Conservation (phyloP, 805 yeast genomes). For the Nakazawaea siamensis region DNA sequence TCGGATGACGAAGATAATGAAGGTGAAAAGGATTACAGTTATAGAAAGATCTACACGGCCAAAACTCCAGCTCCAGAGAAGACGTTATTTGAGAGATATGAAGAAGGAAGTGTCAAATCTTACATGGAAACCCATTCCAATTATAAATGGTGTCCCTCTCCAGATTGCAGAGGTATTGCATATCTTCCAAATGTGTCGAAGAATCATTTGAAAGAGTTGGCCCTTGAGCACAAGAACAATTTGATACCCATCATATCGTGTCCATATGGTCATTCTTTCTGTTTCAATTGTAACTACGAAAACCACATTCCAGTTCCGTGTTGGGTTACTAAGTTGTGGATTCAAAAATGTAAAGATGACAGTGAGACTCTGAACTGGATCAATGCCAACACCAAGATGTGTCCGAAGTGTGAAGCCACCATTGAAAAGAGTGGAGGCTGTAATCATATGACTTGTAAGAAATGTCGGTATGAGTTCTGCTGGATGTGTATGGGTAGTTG, state of each 20-base stretch:
- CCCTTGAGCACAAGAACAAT: conserved; percentile 11
- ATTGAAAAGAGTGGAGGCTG: conserved; percentile 97
- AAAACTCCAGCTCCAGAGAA: conserved; percentile 10
- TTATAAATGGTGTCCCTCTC: conserved; percentile 77
- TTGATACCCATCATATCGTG: conserved; percentile 67
- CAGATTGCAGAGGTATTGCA: conserved; percentile 66
- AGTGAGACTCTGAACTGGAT: conserved; percentile 88
- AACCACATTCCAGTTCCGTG: conserved; percentile 88
- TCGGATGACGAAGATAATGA: conserved; percentile 8
- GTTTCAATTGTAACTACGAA: conserved; percentile 67
- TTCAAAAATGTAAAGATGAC: conserved; percentile 73
- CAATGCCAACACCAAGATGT: conserved; percentile 70
- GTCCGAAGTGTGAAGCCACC: conserved; percentile 72
- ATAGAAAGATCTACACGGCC: background rate
- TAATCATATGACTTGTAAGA: conserved; percentile 87
- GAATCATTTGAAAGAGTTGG: conserved; percentile 14
- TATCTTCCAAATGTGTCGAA: conserved; percentile 4
- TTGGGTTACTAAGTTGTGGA: conserved; percentile 59
- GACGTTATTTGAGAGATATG: conserved; percentile 26
- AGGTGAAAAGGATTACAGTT: conserved; percentile 16
- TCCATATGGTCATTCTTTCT: conserved; percentile 58
- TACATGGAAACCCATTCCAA: conserved; percentile 45
- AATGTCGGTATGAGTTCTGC: conserved; percentile 76
- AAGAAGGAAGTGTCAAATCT: conserved; percentile 34
- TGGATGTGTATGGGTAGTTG: conserved; percentile 87